These are phyloP conservation scores for Corymbia maculata DNA, from an alignment of 345 rosid species.

Conservation along the genomic window DNA sequence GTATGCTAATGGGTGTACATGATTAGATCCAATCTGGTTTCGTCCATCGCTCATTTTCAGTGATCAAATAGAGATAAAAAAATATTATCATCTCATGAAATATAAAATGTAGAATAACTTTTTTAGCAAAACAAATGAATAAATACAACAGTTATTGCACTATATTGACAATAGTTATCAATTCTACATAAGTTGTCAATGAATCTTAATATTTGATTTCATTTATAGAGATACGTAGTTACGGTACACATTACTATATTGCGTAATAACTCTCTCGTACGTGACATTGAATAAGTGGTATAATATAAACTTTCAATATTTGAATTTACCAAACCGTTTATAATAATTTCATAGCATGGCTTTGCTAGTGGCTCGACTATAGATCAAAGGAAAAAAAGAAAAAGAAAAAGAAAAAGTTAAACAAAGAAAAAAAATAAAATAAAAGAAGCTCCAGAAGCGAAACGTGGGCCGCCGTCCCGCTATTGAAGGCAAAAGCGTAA, in stretches of 20 bases:
- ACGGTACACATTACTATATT: not conserved
- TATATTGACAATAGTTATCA: not conserved
- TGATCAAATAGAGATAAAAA: rapidly evolving
- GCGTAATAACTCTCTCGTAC: not conserved
- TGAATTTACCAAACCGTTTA: not conserved
- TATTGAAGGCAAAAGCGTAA: not conserved
- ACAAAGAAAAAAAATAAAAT: not conserved
- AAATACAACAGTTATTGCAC: not conserved
- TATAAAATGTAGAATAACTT: not conserved
- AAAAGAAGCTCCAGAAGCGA: not conserved
- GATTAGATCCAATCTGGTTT: rapidly evolving
- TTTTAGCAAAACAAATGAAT: not conserved
- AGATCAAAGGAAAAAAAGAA: not conserved
- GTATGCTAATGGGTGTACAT: not conserved
- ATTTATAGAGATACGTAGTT: not conserved
- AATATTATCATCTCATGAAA: not conserved
- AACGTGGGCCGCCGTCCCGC: not conserved
- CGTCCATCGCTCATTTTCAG: rapidly evolving
- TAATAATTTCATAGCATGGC: not conserved
- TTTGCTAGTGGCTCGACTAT: not conserved
- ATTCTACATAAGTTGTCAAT: not conserved
- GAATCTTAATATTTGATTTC: not conserved
- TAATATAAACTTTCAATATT: not conserved
- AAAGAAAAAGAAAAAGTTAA: not conserved
- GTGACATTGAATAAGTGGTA: not conserved